These are phyloP conservation scores for Vachellia pachyceras DNA, from an alignment of 306 rosid species.

Conservation along the genomic window DNA sequence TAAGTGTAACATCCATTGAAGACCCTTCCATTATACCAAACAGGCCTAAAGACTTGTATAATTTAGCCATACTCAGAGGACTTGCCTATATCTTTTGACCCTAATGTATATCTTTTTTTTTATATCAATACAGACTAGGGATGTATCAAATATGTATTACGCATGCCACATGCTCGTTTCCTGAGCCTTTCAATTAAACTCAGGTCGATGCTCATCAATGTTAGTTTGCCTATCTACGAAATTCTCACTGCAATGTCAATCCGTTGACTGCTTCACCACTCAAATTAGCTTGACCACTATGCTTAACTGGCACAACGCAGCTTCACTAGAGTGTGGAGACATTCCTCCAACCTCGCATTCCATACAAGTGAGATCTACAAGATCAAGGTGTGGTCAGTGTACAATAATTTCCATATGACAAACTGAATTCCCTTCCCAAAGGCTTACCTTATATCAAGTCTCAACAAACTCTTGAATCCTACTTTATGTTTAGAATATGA, in stretches of 20 bases:
- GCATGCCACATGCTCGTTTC: neutral
- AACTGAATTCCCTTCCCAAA: conserved; percentile 11
- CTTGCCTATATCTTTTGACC: too few species aligned
- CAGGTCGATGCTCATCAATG: neutral
- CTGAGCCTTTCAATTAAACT: neutral
- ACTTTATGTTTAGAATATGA: conserved; percentile 60
- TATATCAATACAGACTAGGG: neutral
- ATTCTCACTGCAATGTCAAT: neutral
- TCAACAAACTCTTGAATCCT: conserved; percentile 8
- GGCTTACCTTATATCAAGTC: conserved; percentile 9
- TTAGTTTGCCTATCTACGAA: neutral
- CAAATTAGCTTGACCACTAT: neutral
- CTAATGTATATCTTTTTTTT: too few species aligned
- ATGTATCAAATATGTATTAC: neutral
- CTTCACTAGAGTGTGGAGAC: neutral
- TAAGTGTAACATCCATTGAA: too few species aligned
- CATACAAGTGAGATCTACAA: conserved; percentile 1
- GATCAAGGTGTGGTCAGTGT: neutral
- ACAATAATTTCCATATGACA: conserved; percentile 15
- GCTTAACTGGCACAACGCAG: neutral
- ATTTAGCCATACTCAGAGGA: too few species aligned
- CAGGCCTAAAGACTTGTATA: too few species aligned
- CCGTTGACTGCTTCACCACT: neutral
- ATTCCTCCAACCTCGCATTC: neutral
- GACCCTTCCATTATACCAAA: too few species aligned